phyloP scores from a whole-genome alignment of 108 stramenopile species.

The Conticribra weissflogii region DNA sequence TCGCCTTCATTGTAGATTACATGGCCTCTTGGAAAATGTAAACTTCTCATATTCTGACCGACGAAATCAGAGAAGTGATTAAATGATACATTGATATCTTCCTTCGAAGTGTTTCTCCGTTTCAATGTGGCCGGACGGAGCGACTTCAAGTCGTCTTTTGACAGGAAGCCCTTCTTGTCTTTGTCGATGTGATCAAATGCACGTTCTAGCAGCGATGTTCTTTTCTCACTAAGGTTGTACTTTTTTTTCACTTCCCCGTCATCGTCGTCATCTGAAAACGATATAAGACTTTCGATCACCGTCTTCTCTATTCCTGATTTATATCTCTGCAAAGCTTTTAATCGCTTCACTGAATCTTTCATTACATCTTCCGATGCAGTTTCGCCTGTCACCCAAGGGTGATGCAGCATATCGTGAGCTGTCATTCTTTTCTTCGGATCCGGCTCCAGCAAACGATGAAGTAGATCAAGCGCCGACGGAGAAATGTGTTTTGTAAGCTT shows the following conservation, averaged over 20 bases:
- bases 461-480: slow-evolving; percentile 61
- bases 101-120: slow-evolving; percentile 29
- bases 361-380: slow-evolving; percentile 80
- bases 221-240: slow-evolving; percentile 27
- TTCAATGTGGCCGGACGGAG: slow-evolving; percentile 25
- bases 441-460: slow-evolving; percentile 52
- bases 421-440: slow-evolving; percentile 64
- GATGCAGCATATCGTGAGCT: slow-evolving; percentile 63
- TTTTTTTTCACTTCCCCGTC: slow-evolving; percentile 28
- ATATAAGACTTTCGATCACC: slow-evolving; percentile 49
- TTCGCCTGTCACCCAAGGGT: slow-evolving; percentile 77
- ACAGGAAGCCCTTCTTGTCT: slow-evolving; percentile 70
- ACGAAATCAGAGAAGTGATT: slow-evolving; percentile 45
- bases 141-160: slow-evolving; percentile 48
- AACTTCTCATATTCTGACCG: slow-evolving; percentile 39
- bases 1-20: slow-evolving; percentile 81
- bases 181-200: slow-evolving; percentile 82
- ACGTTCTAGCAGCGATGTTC: slow-evolving; percentile 66
- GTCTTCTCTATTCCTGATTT: slow-evolving; percentile 54
- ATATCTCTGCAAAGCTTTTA: slow-evolving; percentile 53
- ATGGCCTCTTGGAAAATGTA: slow-evolving; percentile 80
- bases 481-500: slow-evolving; percentile 48
- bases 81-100: slow-evolving; percentile 45
- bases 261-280: slow-evolving; percentile 42
- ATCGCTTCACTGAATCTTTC: slow-evolving; percentile 70